phyloP scores from a whole-genome alignment of 176 grass and related monocot genomes.

The Tillandsia fasciculata region DNA sequence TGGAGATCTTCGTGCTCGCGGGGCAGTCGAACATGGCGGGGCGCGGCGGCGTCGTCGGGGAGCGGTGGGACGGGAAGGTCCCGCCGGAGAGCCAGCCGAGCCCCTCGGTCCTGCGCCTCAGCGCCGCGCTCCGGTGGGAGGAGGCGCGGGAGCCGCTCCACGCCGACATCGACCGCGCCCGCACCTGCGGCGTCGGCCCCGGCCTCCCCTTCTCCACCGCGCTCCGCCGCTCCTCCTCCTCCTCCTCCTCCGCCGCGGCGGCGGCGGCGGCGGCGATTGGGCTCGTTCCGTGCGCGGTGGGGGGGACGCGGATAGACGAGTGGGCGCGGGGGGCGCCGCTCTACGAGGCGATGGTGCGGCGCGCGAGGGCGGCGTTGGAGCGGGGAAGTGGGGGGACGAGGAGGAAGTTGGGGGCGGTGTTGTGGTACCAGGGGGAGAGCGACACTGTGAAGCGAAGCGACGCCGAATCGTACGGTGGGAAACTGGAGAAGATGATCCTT shows the following conservation, averaged over 20 bases:
- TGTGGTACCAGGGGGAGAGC: slow-evolving; percentile 96
- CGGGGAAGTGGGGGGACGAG: slow-evolving; percentile 27
- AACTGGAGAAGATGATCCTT: slow-evolving; percentile 59
- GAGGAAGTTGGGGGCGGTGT: slow-evolving; percentile 39
- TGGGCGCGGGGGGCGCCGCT: slow-evolving; percentile 49
- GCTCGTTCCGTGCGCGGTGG: slow-evolving; percentile 70
- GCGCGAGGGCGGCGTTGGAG: slow-evolving; percentile 38
- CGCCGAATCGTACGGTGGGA: slow-evolving; percentile 43
- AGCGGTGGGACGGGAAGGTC: neutral
- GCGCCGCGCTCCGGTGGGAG: slow-evolving; percentile 45
- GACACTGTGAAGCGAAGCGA: slow-evolving; percentile 58
- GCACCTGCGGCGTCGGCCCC: slow-evolving; percentile 80
- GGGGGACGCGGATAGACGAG: slow-evolving; percentile 77
- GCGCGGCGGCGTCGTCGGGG: slow-evolving; percentile 29
- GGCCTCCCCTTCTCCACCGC: slow-evolving; percentile 65
- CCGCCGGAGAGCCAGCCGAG: slow-evolving; percentile 37
- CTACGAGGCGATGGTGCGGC: slow-evolving; percentile 49
- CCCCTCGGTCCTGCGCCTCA: slow-evolving; percentile 55
- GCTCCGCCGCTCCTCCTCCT: slow-evolving; percentile 15
- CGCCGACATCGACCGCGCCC: slow-evolving; percentile 75
- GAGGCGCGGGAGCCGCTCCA: slow-evolving; percentile 61
- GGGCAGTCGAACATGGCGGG: slow-evolving; percentile 99
- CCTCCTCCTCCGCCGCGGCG: neutral
- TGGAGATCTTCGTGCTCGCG: slow-evolving; percentile 69
- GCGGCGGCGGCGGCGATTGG: slow-evolving; percentile 28